Evolutionary conservation across 2,329 filamentous ascomycete species (phyloP).

Genomic region (Myriangium duriaei): DNA sequence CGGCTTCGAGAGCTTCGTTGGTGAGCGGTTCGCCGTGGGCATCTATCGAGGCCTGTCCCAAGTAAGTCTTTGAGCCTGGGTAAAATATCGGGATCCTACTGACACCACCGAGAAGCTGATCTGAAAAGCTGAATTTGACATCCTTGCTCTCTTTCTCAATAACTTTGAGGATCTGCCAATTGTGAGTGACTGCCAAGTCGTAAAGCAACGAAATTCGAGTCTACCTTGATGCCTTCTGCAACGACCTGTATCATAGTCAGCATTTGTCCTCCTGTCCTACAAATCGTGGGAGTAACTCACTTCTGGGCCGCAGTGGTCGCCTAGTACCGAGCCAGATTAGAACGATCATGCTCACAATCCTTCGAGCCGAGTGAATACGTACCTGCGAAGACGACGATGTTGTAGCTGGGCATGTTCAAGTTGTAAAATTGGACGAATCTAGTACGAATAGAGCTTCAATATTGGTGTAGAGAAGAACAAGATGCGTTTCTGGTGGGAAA

Average conservation of each 20-base stretch:
- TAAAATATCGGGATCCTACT: constrained; percentile 28
- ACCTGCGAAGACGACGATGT: constrained; percentile 69
- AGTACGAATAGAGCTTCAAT: no score
- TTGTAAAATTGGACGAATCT: no score
- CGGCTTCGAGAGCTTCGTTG: constrained; percentile 67
- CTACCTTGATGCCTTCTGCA: constrained; percentile 73
- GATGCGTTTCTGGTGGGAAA: no score
- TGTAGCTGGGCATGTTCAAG: constrained; percentile 52
- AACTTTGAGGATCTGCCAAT: constrained; percentile 57
- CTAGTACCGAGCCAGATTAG: constrained; percentile 14
- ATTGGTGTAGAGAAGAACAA: no score
- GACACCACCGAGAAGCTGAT: constrained; percentile 86
- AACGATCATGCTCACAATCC: no score
- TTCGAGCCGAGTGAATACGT: constrained; percentile 4
- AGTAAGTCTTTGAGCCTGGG: constrained; percentile 9
- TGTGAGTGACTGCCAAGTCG: constrained; percentile 3
- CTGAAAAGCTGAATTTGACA: constrained; percentile 76
- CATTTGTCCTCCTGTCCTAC: constrained; percentile 1
- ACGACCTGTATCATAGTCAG: constrained; percentile 48
- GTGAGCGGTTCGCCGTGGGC: constrained; percentile 66
- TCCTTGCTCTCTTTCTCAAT: constrained; percentile 60
- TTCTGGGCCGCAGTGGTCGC: constrained; percentile 76
- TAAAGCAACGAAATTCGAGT: constrained; percentile 7
- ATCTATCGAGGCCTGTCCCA: constrained; percentile 69
- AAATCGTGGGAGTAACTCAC: constrained; percentile 34